Evolutionary conservation across 2,329 filamentous ascomycete genomes (phyloP).

Genomic region (Fusarium domesticum): DNA sequence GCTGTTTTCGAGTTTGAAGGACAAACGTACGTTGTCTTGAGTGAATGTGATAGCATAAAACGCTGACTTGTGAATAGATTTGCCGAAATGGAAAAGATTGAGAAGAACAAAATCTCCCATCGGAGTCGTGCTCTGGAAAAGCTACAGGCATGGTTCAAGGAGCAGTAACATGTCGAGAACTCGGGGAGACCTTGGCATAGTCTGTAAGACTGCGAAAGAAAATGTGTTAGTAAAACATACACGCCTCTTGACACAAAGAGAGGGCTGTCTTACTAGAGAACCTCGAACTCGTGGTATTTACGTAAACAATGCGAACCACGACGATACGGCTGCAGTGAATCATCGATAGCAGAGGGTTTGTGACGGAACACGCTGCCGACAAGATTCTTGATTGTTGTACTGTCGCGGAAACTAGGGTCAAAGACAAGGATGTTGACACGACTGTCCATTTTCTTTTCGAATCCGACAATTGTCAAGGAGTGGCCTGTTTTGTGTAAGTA

Average conservation of each 20-base stretch:
- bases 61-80: constrained; percentile 49
- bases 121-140: constrained; percentile 83
- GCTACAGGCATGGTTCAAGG: constrained; percentile 75
- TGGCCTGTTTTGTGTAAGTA: constrained; percentile 68
- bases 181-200: constrained; percentile 9
- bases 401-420: constrained; percentile 78
- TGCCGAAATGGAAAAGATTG: constrained; percentile 87
- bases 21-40: constrained; percentile 60
- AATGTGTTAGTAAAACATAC: background rate
- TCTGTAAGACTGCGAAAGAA: constrained; percentile 18
- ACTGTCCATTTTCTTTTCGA: constrained; percentile 67
- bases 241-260: constrained; percentile 2
- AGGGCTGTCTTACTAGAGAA: constrained; percentile 59
- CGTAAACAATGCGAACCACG: constrained; percentile 64
- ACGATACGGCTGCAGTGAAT: constrained; percentile 69
- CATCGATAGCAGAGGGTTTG: constrained; percentile 35
- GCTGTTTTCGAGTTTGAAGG: constrained; percentile 93
- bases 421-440: constrained; percentile 74
- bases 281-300: constrained; percentile 74
- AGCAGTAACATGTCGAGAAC: constrained; percentile 15
- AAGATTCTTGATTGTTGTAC: constrained; percentile 59
- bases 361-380: constrained; percentile 47
- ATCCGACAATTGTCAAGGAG: constrained; percentile 84
- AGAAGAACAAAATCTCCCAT: constrained; percentile 93
- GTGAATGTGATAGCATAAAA: background rate